phyloP scores from a whole-genome alignment of 257 asterid species.

The Ilex asprella region DNA sequence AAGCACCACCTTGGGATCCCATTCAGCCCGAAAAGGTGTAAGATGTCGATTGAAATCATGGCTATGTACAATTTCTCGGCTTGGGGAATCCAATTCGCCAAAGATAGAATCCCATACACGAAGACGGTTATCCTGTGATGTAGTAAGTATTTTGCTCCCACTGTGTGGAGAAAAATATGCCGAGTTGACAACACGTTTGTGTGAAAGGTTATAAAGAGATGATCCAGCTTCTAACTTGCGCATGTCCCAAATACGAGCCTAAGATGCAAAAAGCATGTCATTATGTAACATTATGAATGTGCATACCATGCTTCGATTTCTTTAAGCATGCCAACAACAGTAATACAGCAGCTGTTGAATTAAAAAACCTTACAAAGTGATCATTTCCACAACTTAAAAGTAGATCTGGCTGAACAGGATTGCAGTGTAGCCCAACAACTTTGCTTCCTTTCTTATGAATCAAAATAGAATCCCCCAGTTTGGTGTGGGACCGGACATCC shows the following conservation, averaged over 20 bases:
- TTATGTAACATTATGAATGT: too few relatives aligned
- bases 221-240: conserved; percentile 68
- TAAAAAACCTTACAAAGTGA: conserved; percentile 64
- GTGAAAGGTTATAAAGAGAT: conserved; percentile 64
- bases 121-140: conserved; percentile 86
- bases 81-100: conserved; percentile 76
- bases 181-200: conserved; percentile 88
- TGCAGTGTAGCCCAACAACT: conserved; percentile 90
- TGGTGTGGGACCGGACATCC: conserved; percentile 56
- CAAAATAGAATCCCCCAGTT: conserved; percentile 53
- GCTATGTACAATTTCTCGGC: conserved; percentile 95
- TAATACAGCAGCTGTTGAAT: not conserved
- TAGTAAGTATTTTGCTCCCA: conserved; percentile 92
- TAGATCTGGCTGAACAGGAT: conserved; percentile 95
- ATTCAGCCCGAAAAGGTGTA: conserved; percentile 90
- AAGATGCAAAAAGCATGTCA: conserved; percentile 2
- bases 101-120: conserved; percentile 96
- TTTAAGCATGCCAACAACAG: too few relatives aligned
- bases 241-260: conserved; percentile 99
- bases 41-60: conserved; percentile 90
- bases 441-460: conserved; percentile 96
- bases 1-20: conserved; percentile 83
- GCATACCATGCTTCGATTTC: too few relatives aligned
- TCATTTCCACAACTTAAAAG: conserved; percentile 91
- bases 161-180: conserved; percentile 88